Percentiles rank a stretch among this genome's conserved stretches.
Conservation (phyloP, 306 rosid species). For the peach (Prunus persica) region DNA sequence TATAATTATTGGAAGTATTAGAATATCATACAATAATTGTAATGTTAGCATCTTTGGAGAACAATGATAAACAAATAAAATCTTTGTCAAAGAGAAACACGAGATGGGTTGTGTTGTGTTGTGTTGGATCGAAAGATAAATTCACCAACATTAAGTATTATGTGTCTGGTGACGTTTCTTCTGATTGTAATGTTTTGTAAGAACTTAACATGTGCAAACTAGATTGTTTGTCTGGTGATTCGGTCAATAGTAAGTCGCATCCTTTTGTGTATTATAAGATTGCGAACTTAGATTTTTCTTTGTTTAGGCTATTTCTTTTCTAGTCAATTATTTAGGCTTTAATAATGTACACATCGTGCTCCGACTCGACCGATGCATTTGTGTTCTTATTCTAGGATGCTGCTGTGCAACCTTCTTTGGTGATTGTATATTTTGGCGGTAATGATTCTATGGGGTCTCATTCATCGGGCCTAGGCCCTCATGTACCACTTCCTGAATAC, state of each 20-base stretch:
- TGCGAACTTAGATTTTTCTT: neutral
- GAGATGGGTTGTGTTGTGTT: neutral
- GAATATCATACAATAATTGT: neutral
- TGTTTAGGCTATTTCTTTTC: neutral
- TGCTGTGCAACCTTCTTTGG: constrained; percentile 74
- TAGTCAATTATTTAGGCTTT: neutral
- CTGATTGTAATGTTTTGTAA: neutral
- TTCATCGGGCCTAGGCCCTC: constrained; percentile 86
- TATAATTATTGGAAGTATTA: neutral
- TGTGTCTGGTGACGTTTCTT: neutral
- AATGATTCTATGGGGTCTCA: constrained; percentile 96
- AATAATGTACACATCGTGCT: neutral
- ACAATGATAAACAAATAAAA: neutral
- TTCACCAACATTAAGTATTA: neutral
- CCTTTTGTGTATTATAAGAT: neutral
- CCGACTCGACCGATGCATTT: constrained; percentile 12
- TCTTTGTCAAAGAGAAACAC: neutral
- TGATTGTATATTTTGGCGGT: constrained; percentile 88
- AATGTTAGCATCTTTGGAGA: neutral
- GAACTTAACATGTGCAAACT: neutral
- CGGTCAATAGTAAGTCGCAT: neutral
- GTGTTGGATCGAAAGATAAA: too few species aligned
- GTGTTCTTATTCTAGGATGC: constrained; percentile 51
- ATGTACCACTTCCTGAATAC: constrained; percentile 86
- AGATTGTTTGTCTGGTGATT: neutral